Conservation (phyloP, 2,329 filamentous ascomycete species). For the Talaromyces sp. region DNA sequence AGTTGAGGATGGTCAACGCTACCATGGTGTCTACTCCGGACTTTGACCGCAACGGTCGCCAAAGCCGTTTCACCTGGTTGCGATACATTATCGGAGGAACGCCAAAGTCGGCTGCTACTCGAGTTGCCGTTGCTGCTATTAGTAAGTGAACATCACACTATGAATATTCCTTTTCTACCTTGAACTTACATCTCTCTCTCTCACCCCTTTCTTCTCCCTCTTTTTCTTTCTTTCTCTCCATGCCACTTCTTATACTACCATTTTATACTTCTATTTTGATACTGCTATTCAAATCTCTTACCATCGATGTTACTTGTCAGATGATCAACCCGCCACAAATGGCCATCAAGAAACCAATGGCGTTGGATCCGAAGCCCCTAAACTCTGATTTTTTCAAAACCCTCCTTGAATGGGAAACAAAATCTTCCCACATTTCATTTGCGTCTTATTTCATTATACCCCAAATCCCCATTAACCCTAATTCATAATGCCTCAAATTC, state of each 20-base stretch:
- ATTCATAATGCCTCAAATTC: background rate
- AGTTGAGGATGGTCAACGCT: conserved; percentile 47
- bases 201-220: background rate
- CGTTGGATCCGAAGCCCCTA: background rate
- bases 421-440: background rate
- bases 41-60: conserved; percentile 55
- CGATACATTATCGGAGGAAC: conserved; percentile 35
- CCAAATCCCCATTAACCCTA: background rate
- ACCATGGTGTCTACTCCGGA: conserved; percentile 51
- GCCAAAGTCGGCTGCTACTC: conserved; percentile 30
- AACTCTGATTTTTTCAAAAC: background rate
- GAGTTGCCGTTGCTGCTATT: conserved; percentile 31
- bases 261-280: background rate
- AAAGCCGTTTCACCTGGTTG: conserved; percentile 34
- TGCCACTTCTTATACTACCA: background rate
- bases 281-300: conserved; percentile 3
- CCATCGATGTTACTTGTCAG: conserved; percentile 2
- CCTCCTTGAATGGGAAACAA: background rate
- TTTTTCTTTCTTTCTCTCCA: background rate
- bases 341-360: conserved; percentile 1
- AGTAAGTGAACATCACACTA: conserved; percentile 30
- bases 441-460: background rate
- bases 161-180: background rate
- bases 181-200: conserved; percentile 7
- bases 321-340: conserved; percentile 7